Base-by-base conservation (phyloP, 75 land plant species). In the Adiantum capillusveneris region DNA sequence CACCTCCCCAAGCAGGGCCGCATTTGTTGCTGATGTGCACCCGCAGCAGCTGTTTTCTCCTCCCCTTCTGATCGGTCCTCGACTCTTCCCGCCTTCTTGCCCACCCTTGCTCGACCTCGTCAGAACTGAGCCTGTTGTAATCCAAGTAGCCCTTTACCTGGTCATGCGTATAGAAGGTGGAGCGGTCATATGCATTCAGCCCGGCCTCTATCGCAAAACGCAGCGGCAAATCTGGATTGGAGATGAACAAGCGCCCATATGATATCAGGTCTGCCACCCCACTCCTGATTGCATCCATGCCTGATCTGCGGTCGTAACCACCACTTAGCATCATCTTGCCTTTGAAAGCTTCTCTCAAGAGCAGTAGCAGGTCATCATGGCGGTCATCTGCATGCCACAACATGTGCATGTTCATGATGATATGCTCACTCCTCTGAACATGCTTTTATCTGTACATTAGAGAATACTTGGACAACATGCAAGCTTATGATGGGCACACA, bases 211-310 rank as follows among this genome's bases (percentile, higher is more conserved):
- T 21, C 59, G 56, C 54, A 17, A 87, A 68, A 44, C 87, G 69
- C 27, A 48, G 29, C 13, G 74, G 74, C 60, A 87, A 62, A 68
- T 84, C 91, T 0, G 87, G 91, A 31, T 87, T 87, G 1, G 91
- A 66, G 46, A 87, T 75, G 43, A 86, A 87, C 16, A 84, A 52
- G 16, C 91, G 77, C 3, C 87, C 91, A 54, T 68, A 89, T 0
- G 86, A 79, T 1, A 89, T 76, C 60, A 86, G 62, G 60, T 86
- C 86, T 9, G 95, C 81, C 25, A 78, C 85, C 9, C 77, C 88
- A 7, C 39, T n/a, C 1, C 48, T 65, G 45, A 86, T 71, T 1
- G 90, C 90, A 34, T 67, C 70, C 60, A 71, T 54, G 0, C 83
- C 90, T 2, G 78, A 74, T 24, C 79, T 73, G 61, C 73, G 43